Evolutionary conservation across 2,329 filamentous ascomycete species (phyloP), one percentile per base, ranked within the genome.

Genomic region (Diplodia scrobiculata): DNA sequence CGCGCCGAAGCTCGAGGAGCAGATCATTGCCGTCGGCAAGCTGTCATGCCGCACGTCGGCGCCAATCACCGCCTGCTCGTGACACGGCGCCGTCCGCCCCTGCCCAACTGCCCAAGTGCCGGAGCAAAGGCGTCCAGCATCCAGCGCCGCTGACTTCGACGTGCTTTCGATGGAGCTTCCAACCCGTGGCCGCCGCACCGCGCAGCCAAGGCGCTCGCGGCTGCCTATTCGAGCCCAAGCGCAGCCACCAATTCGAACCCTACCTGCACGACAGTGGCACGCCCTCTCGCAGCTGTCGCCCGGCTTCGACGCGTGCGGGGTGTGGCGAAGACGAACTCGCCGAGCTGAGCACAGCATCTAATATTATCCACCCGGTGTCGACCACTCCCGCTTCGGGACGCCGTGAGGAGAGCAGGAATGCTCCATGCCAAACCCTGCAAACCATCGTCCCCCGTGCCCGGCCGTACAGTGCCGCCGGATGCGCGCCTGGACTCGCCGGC

Each of bases 1-100:
- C 29, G 45, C 58, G 41, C 27, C 3, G 25, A 32, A 50, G 58
- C 41, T 62, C 58, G 58, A 59, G 45, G 45, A 10, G 45, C 27
- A 48, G 41, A 62, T 62, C 58, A 25, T 62, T 62, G 45, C 58
- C 45, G 41, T 36, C 41, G 11, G 4, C 14, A 62, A 50, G 54
- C 54, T 50, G 58, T 62, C 58, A 50, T 45, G 58, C 58, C 34
- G 58, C 58, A 4, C 17, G 2, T 36, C 27, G 21, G 27, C 58
- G 58, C 58, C 58, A 48, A 62, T 62, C 58, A 62, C 58, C n/a
- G 45, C 27, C 27, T 50, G 27, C 58, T 36, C 38, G 58, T 62
- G 58, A 32, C 38, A 59, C 54, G 36, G 17, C 6, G 21, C 19
- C 36, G 10, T 1, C 58, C 50, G 41, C 41, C 58, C 25, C 34